These are phyloP conservation scores for Stephania japonica DNA, from an alignment of 164 flowering plant species.

Conservation along the genomic window DNA sequence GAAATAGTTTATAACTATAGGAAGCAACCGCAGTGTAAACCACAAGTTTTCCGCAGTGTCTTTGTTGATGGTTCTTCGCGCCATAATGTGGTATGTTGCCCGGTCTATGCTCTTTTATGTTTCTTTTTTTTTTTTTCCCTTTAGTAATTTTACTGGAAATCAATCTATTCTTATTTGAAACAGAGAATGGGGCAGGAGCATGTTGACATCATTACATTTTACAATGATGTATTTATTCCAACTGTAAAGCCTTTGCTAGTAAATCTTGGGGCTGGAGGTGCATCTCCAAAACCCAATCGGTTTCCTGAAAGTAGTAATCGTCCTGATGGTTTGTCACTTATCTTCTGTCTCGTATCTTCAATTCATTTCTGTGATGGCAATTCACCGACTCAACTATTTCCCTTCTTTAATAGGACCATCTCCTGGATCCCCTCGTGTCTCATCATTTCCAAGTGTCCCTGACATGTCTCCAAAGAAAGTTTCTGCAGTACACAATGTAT, in stretches of 20 bases:
- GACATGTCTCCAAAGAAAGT: conserved; percentile 99
- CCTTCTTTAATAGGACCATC: conserved; percentile 41
- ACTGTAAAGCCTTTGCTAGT: conserved; percentile 71
- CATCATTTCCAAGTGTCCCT: conserved; percentile 84
- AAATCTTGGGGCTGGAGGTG: conserved; percentile 64
- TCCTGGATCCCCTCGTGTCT: conserved; percentile 68
- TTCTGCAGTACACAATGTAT: conserved; percentile 82
- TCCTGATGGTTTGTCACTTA: conserved; percentile 38
- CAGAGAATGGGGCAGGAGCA: conserved; percentile 77
- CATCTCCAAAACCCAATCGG: conserved; percentile 27
- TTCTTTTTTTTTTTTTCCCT: not conserved
- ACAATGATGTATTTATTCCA: conserved; percentile 84
- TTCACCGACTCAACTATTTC: not conserved
- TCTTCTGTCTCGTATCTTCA: not conserved
- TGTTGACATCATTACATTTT: conserved; percentile 82
- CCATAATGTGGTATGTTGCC: conserved; percentile 54
- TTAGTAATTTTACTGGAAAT: conserved; percentile 5
- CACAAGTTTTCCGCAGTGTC: conserved; percentile 81
- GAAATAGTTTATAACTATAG: conserved; percentile 80
- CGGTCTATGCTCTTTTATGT: conserved; percentile 2
- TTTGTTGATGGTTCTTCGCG: conserved; percentile 69
- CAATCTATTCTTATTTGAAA: conserved; percentile 19
- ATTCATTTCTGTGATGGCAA: not conserved
- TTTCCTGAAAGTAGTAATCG: conserved; percentile 41
- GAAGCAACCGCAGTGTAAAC: conserved; percentile 92